Base-by-base conservation (phyloP, 2,329 filamentous ascomycete genomes). In the Penicillium decumbens region DNA sequence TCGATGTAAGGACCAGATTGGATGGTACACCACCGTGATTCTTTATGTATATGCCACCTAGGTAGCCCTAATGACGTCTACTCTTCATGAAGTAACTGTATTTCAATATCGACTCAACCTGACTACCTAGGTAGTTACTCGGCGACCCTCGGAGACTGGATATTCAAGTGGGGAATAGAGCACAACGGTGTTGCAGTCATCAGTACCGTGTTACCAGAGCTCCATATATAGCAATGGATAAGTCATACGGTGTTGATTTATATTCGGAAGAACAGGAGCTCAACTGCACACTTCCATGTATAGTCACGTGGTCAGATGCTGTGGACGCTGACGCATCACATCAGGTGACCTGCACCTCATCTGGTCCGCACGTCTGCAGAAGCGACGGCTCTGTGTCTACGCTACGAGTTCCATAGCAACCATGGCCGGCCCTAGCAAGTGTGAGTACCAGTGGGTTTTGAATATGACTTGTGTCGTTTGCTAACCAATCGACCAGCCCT, bases 401-500 rank as follows among this genome's bases (percentile, higher is more conserved):
- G 57, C 40, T 54, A 41, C 55, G 39, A 59, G 43, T 53, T 50
- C 39, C 33, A 47, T 53, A 59, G 61, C 65, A 69, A 67, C 50
- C 60, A 79, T 79, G 77, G 77, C 77, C 61, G 77, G 76, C 62
- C 75, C 74, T 60, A 73, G 72, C 67, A 72, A 74, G 60, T 71
- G 75, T 74, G 63, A 63, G 70, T 62, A 2, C 24, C 6, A 4
- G 1, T 23, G 15, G 4, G 3, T 10, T 24, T 3, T 20, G 3
- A 2, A 3, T n/a, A n/a, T 37, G 18, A 2, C 25, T 13, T 42
- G n/a, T n/a, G 8, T 12, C 41, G 10, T 76, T 67, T 75, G 76
- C 76, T 81, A 77, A 73, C 71, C 72, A 71, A 78, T 74, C 62
- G 69, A 67, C 55, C 56, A 71, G 69, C 72, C 53, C 63, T 70